Evolutionary conservation across 2,329 filamentous ascomycete genomes (phyloP).

Genomic region (Penicillium sp.): DNA sequence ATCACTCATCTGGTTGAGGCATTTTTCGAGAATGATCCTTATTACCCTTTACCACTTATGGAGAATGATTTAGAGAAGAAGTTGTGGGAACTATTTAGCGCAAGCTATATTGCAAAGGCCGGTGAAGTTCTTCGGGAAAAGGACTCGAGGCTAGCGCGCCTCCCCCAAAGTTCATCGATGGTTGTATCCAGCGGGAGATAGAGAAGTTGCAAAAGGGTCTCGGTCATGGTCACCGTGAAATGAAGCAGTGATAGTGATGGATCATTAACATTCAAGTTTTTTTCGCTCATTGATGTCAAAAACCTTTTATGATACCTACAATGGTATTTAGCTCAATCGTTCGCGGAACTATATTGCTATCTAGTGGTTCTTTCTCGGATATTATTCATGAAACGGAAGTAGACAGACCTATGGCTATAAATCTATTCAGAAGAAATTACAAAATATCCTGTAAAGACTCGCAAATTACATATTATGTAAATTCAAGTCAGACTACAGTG

Average conservation of each 20-base stretch:
- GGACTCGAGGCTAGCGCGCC: neutral
- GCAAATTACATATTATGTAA: too few species aligned
- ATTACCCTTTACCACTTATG: constrained; percentile 9
- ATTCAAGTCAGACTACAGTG: too few species aligned
- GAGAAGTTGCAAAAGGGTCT: neutral
- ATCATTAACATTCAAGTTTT: neutral
- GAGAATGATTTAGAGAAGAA: neutral
- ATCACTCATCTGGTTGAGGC: constrained; percentile 5
- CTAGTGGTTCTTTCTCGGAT: too few species aligned
- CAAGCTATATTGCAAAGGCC: neutral
- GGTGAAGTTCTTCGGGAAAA: neutral
- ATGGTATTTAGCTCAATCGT: too few species aligned
- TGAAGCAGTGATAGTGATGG: neutral
- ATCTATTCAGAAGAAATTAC: too few species aligned
- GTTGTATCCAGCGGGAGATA: neutral
- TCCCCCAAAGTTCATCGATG: constrained; percentile 8
- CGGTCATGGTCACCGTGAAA: constrained; percentile 4
- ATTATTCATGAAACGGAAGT: too few species aligned
- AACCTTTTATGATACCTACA: too few species aligned
- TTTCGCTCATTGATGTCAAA: neutral
- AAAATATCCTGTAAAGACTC: too few species aligned
- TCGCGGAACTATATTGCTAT: too few species aligned
- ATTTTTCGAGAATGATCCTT: constrained; percentile 16
- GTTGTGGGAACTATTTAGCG: constrained; percentile 5
- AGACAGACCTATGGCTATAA: too few species aligned